Evolutionary conservation across 441 rosid species (phyloP), one percentile per base, ranked within the genome.

Genomic region (Daphne laureola): DNA sequence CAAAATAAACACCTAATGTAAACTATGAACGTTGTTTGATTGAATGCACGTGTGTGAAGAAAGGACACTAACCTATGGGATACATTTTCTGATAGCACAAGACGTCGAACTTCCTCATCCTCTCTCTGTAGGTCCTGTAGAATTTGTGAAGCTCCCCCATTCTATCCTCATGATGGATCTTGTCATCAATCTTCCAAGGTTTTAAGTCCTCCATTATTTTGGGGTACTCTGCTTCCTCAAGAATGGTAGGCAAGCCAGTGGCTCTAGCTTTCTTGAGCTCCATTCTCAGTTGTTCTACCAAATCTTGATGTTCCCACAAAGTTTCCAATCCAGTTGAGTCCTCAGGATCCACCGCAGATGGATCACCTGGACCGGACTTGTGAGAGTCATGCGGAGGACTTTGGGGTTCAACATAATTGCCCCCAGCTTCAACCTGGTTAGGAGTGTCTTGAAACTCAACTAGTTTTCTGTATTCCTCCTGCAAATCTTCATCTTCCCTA

Each of bases 91-190:
- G 96, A 68, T 81, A 89, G 66, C 78, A 83, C 75, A 81, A 74
- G 70, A 86, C 81, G 50, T 89, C 96, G 21, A 89, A 75, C 67
- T 89, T 89, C 46, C 92, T 59, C 95, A 89, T 89, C 43, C 90
- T 50, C 58, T 89, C 92, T 47, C 89, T 72, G 75, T 86, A 89
- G 63, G 80, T 86, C 72, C 53, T 70, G 70, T 86, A 87, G 62
- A 89, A 80, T 64, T 77, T 86, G 65, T 86, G 91, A 65, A 89
- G 86, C 72, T 80, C 92, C 3, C 76, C 72, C 71, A 83, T 77
- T 27, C 63, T 79, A 53, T 83, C 84, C 59, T 59, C 84, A 15
- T 75, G 77, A 41, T 64, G 78, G 25, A 70, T 73, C 53, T 66
- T 83, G 51, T 81, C 84, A 45, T 88, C 86, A 14, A 89, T 86